Evolutionary conservation across 495 filamentous ascomycete species (phyloP).

Genomic region (Pyrenula massariospora): DNA sequence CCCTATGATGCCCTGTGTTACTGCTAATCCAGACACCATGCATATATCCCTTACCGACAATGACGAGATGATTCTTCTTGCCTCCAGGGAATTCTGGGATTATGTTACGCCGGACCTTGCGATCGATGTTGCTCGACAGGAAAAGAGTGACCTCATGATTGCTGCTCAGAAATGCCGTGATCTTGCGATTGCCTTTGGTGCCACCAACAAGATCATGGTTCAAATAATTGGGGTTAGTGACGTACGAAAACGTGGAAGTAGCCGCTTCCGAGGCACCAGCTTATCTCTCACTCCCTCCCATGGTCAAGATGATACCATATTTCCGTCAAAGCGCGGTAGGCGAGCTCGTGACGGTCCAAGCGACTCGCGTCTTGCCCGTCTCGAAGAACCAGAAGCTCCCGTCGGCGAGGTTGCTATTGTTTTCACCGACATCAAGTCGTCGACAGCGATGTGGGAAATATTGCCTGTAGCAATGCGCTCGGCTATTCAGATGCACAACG

Average conservation of each 20-base stretch:
- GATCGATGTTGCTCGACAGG: constrained; percentile 80
- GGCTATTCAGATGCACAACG: constrained; percentile 92
- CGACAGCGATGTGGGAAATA: constrained; percentile 92
- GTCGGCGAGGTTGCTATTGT: constrained; percentile 83
- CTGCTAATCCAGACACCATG: constrained; percentile 76
- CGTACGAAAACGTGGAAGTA: constrained; percentile 68
- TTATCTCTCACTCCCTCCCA: constrained; percentile 70
- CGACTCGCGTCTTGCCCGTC: constrained; percentile 71
- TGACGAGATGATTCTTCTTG: constrained; percentile 88
- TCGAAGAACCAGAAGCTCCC: constrained; percentile 86
- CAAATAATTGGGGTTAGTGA: constrained; percentile 93
- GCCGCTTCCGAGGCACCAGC: constrained; percentile 59
- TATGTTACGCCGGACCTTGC: constrained; percentile 77
- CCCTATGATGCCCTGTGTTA: constrained; percentile 82
- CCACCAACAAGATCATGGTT: constrained; percentile 91
- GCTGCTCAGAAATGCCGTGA: constrained; percentile 94
- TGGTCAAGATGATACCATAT: constrained; percentile 54
- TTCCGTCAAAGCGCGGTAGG: constrained; percentile 50
- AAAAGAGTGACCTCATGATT: constrained; percentile 81
- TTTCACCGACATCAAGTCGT: constrained; percentile 99
- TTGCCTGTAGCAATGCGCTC: constrained; percentile 90
- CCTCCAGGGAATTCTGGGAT: constrained; percentile 89
- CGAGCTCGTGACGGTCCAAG: constrained; percentile 52
- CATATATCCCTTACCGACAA: constrained; percentile 73
- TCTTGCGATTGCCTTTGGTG: constrained; percentile 88